Conservation (phyloP, 129 eudicot species). For the Flaveria brownii region DNA sequence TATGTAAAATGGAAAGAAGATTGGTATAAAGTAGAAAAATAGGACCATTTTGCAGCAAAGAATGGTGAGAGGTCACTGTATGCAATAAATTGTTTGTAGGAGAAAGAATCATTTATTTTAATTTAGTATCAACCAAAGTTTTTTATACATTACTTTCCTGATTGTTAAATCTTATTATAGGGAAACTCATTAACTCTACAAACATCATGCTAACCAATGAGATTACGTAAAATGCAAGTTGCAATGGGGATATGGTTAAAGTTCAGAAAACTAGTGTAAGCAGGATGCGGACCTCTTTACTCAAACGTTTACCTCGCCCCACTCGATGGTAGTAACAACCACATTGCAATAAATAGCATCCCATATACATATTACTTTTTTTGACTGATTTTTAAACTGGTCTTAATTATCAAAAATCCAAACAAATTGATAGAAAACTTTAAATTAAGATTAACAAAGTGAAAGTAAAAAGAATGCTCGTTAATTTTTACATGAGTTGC, state of each 20-base stretch:
- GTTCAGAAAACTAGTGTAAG: neutral
- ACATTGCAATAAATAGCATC: conserved; percentile 17
- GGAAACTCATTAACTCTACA: neutral
- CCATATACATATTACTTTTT: neutral
- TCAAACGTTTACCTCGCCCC: no score
- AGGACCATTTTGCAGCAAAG: conserved; percentile 37
- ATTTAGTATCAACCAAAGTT: neutral
- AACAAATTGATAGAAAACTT: neutral
- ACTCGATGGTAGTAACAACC: neutral
- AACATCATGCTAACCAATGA: no score
- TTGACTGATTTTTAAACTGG: neutral
- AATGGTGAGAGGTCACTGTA: conserved; percentile 51
- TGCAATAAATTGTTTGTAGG: conserved; percentile 39
- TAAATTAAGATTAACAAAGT: neutral
- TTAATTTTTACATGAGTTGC: conserved; percentile 37
- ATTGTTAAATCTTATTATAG: no score
- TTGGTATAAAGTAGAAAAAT: conserved; percentile 37
- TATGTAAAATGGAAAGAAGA: conserved; percentile 33
- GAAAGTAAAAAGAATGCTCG: conserved; percentile 5
- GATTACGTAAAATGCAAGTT: no score
- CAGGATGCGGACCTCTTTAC: no score
- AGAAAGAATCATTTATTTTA: conserved; percentile 16
- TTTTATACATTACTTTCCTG: neutral
- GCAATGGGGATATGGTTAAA: no score
- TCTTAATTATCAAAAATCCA: neutral